Base-by-base conservation (phyloP, 345 rosid species). In the Arabidopsis suecica region DNA sequence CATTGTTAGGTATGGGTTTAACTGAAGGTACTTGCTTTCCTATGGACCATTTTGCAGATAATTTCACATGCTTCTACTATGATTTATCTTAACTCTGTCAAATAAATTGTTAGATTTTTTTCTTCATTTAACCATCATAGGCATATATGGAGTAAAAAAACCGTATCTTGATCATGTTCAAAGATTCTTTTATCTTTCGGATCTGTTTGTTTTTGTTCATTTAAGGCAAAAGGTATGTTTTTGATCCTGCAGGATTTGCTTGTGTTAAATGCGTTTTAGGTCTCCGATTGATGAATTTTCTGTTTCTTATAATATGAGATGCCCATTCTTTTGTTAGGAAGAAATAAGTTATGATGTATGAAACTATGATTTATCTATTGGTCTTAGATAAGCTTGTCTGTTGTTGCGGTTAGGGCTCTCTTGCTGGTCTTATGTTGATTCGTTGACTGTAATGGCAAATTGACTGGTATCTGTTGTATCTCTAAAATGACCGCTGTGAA, bases 391-490 rank as follows among this genome's bases (percentile, higher is more conserved):
- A 59, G 68, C 47, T 67, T 67, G 34, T 32, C 1, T 44, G 7
- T 6, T 32, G 47, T 37, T 63, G 32, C 6, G 7, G 5, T 66
- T 66, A 14, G n/a, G 34, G 23, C 5, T 44, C 14, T 38, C 50
- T 49, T 20, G 22, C 23, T 68, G n/a, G 49, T 72, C 49, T 50
- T 18, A 13, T 22, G 48, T 51, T 59, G 58, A 58, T 58, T 65
- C 0, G 30, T 50, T 32, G 63, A 50, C 10, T 78, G 49, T 68
- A 33, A 10, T 61, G 47, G 32, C 9, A 10, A 38, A 2, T 61
- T 42, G 5, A 6, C 10, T 51, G 60, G 32, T 60, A 60, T 65
- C 5, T 33, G 41, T 71, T 61, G 36, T 20, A 20, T 59, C 14
- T 62, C 53, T 63, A 55, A 69, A 55, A 69, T 62, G 38, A 42